A percentile compares a stretch with the other conserved stretches of the same genome.
Conservation (phyloP, 2,329 filamentous ascomycete genomes). For the Aspergillus nomiae region DNA sequence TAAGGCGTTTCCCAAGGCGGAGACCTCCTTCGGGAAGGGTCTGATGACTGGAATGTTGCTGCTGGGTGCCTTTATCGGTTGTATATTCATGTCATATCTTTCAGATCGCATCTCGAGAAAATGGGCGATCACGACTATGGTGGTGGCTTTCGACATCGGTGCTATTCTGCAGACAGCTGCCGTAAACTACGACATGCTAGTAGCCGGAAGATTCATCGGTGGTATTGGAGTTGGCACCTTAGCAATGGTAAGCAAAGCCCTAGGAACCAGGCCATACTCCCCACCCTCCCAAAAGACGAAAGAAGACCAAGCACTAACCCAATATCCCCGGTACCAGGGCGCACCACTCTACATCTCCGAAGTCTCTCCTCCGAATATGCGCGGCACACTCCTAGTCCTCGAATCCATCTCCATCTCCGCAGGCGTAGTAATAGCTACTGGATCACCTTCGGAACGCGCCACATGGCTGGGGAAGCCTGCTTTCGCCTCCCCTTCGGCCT, state of each 20-base stretch:
- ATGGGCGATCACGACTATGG: slow-evolving; percentile 36
- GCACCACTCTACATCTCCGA: slow-evolving; percentile 40
- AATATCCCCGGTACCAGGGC: not conserved
- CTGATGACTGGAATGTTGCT: slow-evolving; percentile 51
- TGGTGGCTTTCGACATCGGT: slow-evolving; percentile 10
- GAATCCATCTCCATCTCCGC: slow-evolving; percentile 51
- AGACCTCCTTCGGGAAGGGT: slow-evolving; percentile 39
- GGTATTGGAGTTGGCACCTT: slow-evolving; percentile 41
- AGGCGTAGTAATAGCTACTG: slow-evolving; percentile 56
- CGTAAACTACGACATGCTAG: slow-evolving; percentile 19
- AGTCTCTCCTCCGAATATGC: slow-evolving; percentile 37
- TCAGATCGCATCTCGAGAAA: slow-evolving; percentile 46
- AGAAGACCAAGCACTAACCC: not conserved
- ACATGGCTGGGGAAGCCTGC: slow-evolving; percentile 44
- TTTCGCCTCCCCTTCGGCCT: slow-evolving; percentile 62
- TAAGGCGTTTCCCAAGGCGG: slow-evolving; percentile 36
- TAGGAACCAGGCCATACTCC: not conserved
- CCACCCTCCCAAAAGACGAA: not conserved
- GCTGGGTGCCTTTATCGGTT: slow-evolving; percentile 32
- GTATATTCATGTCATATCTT: slow-evolving; percentile 41
- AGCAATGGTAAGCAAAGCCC: slow-evolving; percentile 31
- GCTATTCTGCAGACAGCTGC: not conserved
- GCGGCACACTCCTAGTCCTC: slow-evolving; percentile 36
- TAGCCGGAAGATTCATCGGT: slow-evolving; percentile 37
- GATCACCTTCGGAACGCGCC: slow-evolving; percentile 55